Conservation (phyloP, 1,284 basidiomycete genomes). For the Chondrostereum purpureum region DNA sequence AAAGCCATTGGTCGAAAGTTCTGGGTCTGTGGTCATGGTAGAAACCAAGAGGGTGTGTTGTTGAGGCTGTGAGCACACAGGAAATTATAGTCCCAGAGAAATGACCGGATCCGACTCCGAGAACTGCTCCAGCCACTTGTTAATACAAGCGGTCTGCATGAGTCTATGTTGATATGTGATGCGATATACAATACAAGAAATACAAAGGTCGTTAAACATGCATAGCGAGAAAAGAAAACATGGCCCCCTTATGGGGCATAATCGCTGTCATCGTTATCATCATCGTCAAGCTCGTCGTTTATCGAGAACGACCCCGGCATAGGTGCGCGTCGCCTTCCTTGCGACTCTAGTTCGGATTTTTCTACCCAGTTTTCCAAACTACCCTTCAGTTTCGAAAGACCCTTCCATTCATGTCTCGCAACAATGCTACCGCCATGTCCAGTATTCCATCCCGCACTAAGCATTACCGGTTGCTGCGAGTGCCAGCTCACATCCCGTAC, state of each 20-base stretch:
- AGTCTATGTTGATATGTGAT: no score
- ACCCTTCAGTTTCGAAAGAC: constrained; percentile 64
- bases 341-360: constrained; percentile 30
- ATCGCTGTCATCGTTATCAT: constrained; percentile 10
- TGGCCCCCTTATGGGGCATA: no score
- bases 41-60: background rate
- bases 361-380: constrained; percentile 73
- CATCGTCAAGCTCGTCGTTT: constrained; percentile 9
- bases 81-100: background rate
- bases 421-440: constrained; percentile 62
- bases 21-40: constrained; percentile 5
- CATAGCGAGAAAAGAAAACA: background rate
- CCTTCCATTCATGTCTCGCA: constrained; percentile 93
- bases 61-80: background rate
- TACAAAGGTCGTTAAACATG: background rate
- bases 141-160: no score
- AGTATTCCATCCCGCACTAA: constrained; percentile 87
- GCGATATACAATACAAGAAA: background rate
- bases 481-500: constrained; percentile 95
- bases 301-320: constrained; percentile 13
- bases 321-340: constrained; percentile 8
- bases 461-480: constrained; percentile 80
- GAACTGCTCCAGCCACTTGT: background rate
- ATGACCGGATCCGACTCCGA: background rate
- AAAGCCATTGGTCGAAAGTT: constrained; percentile 42